A percentile compares a stretch with the other conserved stretches of the same genome.
phyloP scores from a whole-genome alignment of 2,329 filamentous ascomycete genomes.

The Laburnicola sp. region DNA sequence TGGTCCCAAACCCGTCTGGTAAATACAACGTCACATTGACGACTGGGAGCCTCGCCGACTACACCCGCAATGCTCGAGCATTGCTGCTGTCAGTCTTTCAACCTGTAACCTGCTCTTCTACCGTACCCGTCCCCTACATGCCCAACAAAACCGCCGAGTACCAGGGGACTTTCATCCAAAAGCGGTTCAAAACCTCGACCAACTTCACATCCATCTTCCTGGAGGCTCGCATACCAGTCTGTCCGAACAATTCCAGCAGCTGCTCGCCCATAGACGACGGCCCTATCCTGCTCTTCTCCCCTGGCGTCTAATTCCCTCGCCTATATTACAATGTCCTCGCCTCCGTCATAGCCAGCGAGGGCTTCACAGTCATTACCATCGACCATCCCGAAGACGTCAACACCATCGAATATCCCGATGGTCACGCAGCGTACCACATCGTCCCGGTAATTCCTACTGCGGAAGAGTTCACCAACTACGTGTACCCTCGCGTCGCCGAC shows the following conservation, averaged over 20 bases:
- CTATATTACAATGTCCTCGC: constrained; percentile 49
- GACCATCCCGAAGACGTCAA: no score
- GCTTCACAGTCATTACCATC: constrained; percentile 53
- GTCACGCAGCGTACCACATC: constrained; percentile 16
- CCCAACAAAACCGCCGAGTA: constrained; percentile 25
- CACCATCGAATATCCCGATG: constrained; percentile 54
- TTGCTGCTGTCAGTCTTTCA: constrained; percentile 27
- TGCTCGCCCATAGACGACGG: constrained; percentile 16
- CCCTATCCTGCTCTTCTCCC: constrained; percentile 47
- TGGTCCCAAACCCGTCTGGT: constrained; percentile 19
- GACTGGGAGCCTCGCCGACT: constrained; percentile 22
- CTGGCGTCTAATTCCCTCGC: constrained; percentile 49
- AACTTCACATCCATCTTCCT: constrained; percentile 24
- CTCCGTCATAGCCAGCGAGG: constrained; percentile 52
- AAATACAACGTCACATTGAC: constrained; percentile 27
- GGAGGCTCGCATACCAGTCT: constrained; percentile 25
- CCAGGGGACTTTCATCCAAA: constrained; percentile 19
- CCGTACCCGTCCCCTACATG: constrained; percentile 22
- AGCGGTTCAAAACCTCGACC: constrained; percentile 19
- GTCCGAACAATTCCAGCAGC: constrained; percentile 6
- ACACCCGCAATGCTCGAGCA: constrained; percentile 19
- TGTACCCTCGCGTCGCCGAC: constrained; percentile 20
- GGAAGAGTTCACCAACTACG: constrained; percentile 10
- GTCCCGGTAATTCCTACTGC: not conserved
- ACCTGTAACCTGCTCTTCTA: constrained; percentile 19